Conservation (phyloP, 2,329 filamentous ascomycete genomes). For the Apiospora aurea region DNA sequence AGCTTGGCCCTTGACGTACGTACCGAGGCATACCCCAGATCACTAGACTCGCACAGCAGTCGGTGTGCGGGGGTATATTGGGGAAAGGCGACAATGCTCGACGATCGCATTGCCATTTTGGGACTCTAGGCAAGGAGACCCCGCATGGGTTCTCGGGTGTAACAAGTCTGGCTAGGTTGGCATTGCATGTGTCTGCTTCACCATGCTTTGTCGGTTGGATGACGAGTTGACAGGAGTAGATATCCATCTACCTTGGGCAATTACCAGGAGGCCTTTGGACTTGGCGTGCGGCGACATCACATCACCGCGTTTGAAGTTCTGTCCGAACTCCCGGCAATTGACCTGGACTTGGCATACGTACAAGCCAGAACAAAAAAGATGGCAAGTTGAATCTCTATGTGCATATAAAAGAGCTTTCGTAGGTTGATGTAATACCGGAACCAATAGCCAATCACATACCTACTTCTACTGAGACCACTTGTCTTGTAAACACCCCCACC, state of each 20-base stretch:
- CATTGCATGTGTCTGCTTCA: neutral
- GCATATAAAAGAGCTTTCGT: neutral
- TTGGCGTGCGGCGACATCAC: neutral
- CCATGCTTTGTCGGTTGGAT: neutral
- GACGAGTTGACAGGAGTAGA: neutral
- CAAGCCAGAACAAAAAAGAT: neutral
- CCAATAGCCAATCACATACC: neutral
- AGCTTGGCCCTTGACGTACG: neutral
- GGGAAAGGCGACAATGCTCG: neutral
- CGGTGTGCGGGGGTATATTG: conserved; percentile 6
- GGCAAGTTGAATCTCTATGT: neutral
- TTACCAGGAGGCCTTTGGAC: neutral
- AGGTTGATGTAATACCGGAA: neutral
- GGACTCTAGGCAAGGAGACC: neutral
- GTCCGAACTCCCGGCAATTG: neutral
- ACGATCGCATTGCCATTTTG: conserved; percentile 12
- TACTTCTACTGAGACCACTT: neutral
- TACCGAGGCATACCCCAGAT: conserved; percentile 20
- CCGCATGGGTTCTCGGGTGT: conserved; percentile 1
- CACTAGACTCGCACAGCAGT: neutral
- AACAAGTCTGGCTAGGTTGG: neutral
- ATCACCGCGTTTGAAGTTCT: neutral
- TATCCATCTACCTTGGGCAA: neutral
- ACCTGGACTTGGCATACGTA: neutral
- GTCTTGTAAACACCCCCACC: neutral